Evolutionary conservation across 2,329 filamentous ascomycete species (phyloP), one percentile per base, ranked within the genome.

Genomic region (Clarireedia monteithiana): DNA sequence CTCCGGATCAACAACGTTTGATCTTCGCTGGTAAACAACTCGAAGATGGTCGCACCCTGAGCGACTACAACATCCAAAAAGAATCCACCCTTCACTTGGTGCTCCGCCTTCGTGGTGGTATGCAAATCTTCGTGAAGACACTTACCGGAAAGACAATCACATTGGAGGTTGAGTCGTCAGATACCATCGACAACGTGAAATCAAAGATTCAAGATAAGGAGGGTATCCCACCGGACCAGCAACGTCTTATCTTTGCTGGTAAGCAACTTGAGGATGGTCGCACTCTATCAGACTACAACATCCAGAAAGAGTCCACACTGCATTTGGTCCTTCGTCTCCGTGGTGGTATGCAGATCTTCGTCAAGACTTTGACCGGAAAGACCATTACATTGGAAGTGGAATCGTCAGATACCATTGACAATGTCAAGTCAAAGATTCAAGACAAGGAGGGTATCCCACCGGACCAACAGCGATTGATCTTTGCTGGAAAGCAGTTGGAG

Each of bases 11-110:
- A 12, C 30, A 34, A 34, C 30, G 30, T 34, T 12, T 34, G 30
- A 34, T 34, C 12, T 34, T 34, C 30, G 30, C 30, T 12, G 30
- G 30, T 34, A 34, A 34, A 34, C 30, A 34, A 34, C 30, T 34
- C 30, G 30, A 34, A 34, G 30, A 34, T 12, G 30, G 30, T 12
- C 30, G 30, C 10, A 34, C 30, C 30, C 30, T 34, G 10, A 12
- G 10, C 30, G 30, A 96, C 71, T 96, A 96, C 83, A 96, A 96
- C 77, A 96, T 96, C 48, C 92, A 97, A 73, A 92, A 92, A 76
- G 89, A 92, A 69, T 88, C 84, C 0, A 92, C 89, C 0, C 79
- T 92, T 1, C 88, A 92, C 71, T 71, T 92, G 55, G 88, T 92
- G 48, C 84, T 92, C 24, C 85, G 88, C 69, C 83, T 92, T 5